phyloP scores from a whole-genome alignment of 1,284 basidiomycete species.

The Sparassis latifolia region DNA sequence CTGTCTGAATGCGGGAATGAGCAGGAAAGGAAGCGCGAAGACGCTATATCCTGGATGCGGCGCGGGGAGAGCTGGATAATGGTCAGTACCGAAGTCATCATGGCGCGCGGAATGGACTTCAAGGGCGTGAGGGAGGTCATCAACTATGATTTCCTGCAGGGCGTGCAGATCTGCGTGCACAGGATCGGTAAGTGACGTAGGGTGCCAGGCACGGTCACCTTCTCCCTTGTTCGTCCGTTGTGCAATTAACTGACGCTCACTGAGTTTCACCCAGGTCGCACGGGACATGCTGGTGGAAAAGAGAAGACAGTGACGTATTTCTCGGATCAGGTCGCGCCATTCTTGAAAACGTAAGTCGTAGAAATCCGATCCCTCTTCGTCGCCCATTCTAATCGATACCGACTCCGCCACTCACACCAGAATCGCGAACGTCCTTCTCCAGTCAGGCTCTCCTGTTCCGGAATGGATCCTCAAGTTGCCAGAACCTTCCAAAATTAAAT shows the following conservation, averaged over 20 bases:
- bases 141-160: constrained; percentile 95
- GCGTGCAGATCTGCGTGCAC: constrained; percentile 92
- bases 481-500: constrained; percentile 86
- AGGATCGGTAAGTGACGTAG: constrained; percentile 63
- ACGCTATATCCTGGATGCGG: constrained; percentile 81
- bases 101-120: constrained; percentile 98
- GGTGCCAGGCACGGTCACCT: background rate
- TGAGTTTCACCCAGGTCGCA: constrained; percentile 50
- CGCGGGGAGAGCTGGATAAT: constrained; percentile 87
- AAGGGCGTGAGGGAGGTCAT: constrained; percentile 92
- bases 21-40: constrained; percentile 78
- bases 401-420: constrained; percentile 21
- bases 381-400: too few relatives aligned
- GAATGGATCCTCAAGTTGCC: constrained; percentile 87
- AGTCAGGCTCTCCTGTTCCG: constrained; percentile 84
- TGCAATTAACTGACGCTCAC: background rate
- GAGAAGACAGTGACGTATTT: constrained; percentile 95
- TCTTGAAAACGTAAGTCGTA: constrained; percentile 70
- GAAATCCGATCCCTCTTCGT: too few relatives aligned
- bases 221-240: background rate
- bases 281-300: constrained; percentile 87
- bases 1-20: constrained; percentile 87
- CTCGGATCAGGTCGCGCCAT: constrained; percentile 88
- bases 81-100: constrained; percentile 87
- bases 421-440: constrained; percentile 93